These are phyloP conservation scores for Fusarium bactridioides DNA, from an alignment of 2,329 filamentous ascomycete species.

Conservation along the genomic window DNA sequence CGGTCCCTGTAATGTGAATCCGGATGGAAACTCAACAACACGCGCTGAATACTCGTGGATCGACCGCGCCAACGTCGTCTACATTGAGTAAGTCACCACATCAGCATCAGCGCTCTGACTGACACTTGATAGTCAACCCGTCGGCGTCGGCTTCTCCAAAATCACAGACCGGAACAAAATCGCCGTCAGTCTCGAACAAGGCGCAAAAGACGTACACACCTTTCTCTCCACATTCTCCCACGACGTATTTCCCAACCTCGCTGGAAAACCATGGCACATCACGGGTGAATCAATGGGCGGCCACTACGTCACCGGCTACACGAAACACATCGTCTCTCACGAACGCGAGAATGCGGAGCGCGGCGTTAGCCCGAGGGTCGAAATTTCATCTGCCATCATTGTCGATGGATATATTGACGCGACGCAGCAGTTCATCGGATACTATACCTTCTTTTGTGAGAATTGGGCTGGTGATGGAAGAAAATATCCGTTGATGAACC, in stretches of 20 bases:
- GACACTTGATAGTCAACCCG: conserved; percentile 9
- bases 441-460: conserved; percentile 24
- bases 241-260: conserved; percentile 18
- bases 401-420: conserved; percentile 29
- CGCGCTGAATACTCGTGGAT: conserved; percentile 22
- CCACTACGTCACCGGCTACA: conserved; percentile 29
- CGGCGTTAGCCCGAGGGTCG: background rate
- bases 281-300: conserved; percentile 32
- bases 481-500: conserved; percentile 19
- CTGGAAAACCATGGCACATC: conserved; percentile 23
- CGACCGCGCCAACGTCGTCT: conserved; percentile 23
- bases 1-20: conserved; percentile 20
- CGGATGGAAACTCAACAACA: conserved; percentile 24
- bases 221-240: conserved; percentile 14
- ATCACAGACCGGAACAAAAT: conserved; percentile 25
- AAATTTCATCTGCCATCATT: conserved; percentile 19
- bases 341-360: background rate
- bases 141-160: conserved; percentile 28
- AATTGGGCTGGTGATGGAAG: conserved; percentile 19
- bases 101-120: background rate
- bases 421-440: conserved; percentile 13
- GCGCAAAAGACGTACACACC: conserved; percentile 14
- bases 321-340: conserved; percentile 1
- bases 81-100: conserved; percentile 10
- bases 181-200: conserved; percentile 15